Conservation (phyloP, 78 protist genomes). For the Pigoraptor vietnamica region DNA sequence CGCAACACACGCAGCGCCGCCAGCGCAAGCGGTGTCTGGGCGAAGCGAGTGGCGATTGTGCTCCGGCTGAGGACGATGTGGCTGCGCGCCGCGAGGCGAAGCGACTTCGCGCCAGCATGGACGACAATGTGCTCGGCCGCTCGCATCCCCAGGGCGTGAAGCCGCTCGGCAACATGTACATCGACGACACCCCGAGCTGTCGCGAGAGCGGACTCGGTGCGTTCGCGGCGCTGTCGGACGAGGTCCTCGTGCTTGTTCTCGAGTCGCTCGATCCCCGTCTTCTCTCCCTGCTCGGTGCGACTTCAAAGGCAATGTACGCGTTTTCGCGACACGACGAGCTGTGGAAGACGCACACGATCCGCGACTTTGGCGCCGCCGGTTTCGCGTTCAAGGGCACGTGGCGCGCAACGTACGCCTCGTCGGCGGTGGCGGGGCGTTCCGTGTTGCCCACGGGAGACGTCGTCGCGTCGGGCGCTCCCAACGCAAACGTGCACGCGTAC, state of each 20-base stretch:
- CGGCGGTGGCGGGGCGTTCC: background rate
- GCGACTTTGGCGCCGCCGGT: background rate
- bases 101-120: background rate
- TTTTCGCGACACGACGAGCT: background rate
- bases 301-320: background rate
- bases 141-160: background rate
- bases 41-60: background rate
- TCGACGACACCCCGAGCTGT: background rate
- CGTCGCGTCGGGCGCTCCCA: background rate
- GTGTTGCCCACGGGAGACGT: background rate
- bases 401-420: background rate
- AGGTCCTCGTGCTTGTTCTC: background rate
- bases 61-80: background rate
- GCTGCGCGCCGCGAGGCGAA: background rate
- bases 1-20: background rate
- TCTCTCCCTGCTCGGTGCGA: background rate
- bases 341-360: background rate
- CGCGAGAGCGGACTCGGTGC: background rate
- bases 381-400: background rate
- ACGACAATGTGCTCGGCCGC: background rate
- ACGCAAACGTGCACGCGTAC: background rate
- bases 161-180: background rate
- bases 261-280: background rate
- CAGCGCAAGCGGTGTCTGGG: background rate
- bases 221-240: background rate